A percentile compares a stretch with the other conserved stretches of the same genome.
These are phyloP conservation scores for Ceratorhiza oryzae-sativae DNA, from an alignment of 1,284 basidiomycete species.

Conservation along the genomic window DNA sequence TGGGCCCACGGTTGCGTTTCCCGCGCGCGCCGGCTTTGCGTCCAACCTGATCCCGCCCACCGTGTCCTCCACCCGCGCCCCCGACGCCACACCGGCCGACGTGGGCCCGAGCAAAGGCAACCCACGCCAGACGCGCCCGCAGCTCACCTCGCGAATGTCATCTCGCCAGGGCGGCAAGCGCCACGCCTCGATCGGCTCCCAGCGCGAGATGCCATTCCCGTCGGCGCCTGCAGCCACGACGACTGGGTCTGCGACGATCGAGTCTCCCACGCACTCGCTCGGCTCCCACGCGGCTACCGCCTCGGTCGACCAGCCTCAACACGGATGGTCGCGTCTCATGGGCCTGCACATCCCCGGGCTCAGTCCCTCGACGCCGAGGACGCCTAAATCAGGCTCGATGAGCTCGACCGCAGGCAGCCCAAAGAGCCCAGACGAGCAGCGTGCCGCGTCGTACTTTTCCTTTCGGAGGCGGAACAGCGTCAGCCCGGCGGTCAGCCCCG, in stretches of 20 bases:
- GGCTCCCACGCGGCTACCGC: neutral
- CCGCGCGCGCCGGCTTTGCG: neutral
- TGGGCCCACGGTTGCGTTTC: neutral
- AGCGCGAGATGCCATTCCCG: constrained; percentile 25
- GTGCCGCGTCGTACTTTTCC: constrained; percentile 28
- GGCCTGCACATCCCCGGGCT: constrained; percentile 24
- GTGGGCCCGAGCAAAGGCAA: neutral
- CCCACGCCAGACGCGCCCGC: constrained; percentile 15
- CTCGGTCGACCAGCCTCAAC: neutral
- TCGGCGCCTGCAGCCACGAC: neutral
- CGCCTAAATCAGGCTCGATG: constrained; percentile 18
- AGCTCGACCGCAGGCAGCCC: constrained; percentile 9
- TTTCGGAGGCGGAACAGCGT: neutral
- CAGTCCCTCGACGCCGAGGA: constrained; percentile 3
- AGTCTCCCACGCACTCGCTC: neutral
- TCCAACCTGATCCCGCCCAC: constrained; percentile 22
- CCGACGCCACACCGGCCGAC: too few species aligned
- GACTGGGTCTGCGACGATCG: neutral
- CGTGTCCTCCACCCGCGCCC: neutral
- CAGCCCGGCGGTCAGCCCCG: neutral
- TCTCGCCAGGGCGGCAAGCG: constrained; percentile 31
- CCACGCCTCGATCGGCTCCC: constrained; percentile 27
- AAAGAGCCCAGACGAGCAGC: constrained; percentile 20
- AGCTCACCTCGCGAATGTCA: constrained; percentile 29
- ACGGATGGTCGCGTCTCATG: constrained; percentile 22